Conservation (phyloP, 2,329 filamentous ascomycete species). For the Phialemoniopsis sp. region DNA sequence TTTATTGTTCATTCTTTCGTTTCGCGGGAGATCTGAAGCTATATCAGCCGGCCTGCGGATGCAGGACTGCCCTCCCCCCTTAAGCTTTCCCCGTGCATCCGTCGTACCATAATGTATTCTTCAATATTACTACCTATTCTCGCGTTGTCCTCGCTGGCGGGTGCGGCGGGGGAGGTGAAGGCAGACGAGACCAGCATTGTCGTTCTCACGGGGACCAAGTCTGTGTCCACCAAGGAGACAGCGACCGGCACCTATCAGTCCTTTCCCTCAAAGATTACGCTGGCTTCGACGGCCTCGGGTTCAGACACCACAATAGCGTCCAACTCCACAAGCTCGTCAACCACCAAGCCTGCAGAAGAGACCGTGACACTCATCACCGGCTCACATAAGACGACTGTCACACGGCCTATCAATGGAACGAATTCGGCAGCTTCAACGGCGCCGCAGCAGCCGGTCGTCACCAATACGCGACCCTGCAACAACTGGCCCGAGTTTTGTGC, state of each 20-base stretch:
- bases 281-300: constrained; percentile 22
- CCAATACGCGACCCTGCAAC: constrained; percentile 78
- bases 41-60: too few species aligned
- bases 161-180: too few species aligned
- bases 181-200: constrained; percentile 25
- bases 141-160: too few species aligned
- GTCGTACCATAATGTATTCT: too few species aligned
- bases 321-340: constrained; percentile 23
- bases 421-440: constrained; percentile 28
- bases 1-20: too few species aligned
- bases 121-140: too few species aligned
- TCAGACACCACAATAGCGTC: constrained; percentile 13
- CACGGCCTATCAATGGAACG: constrained; percentile 9
- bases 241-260: constrained; percentile 40
- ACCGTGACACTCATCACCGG: constrained; percentile 39
- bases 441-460: constrained; percentile 36
- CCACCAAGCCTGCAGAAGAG: constrained; percentile 14
- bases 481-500: constrained; percentile 72
- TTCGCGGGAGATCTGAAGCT: too few species aligned
- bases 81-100: too few species aligned
- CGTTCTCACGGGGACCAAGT: constrained; percentile 27
- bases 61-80: too few species aligned
- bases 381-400: constrained; percentile 39
- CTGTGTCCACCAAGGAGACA: constrained; percentile 22
- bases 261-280: constrained; percentile 35